These are phyloP conservation scores for Phytophthora foliorum DNA, from an alignment of 352 stramenopile genomes.

Conservation along the genomic window DNA sequence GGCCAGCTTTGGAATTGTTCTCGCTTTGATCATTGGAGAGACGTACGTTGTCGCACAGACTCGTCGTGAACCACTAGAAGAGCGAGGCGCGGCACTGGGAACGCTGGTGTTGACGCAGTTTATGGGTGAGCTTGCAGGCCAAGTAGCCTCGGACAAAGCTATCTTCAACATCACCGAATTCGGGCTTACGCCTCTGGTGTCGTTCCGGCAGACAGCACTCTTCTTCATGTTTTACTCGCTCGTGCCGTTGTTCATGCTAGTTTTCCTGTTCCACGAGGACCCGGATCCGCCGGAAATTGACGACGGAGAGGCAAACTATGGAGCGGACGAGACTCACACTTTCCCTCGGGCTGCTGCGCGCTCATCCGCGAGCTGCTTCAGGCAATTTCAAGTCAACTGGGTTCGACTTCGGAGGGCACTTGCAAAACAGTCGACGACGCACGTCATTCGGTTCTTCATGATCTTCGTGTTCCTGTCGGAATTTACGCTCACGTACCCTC, in stretches of 20 bases:
- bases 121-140: conserved; percentile 52
- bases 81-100: conserved; percentile 48
- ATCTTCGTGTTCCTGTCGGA: conserved; percentile 70
- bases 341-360: conserved; percentile 6
- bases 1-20: conserved; percentile 58
- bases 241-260: conserved; percentile 44
- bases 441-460: conserved; percentile 64
- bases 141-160: conserved; percentile 53
- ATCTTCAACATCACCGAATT: conserved; percentile 63
- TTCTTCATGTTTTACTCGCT: conserved; percentile 64
- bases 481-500: conserved; percentile 62
- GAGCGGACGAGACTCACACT: conserved; percentile 3
- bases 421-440: conserved; percentile 47
- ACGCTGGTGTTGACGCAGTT: conserved; percentile 67
- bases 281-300: conserved; percentile 38
- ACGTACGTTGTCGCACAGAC: conserved; percentile 70
- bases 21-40: conserved; percentile 59
- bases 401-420: conserved; percentile 41
- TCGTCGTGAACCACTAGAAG: conserved; percentile 48
- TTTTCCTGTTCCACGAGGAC: conserved; percentile 56
- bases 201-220: conserved; percentile 54
- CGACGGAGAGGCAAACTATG: conserved; percentile 25
- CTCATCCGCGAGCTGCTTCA: conserved; percentile 12
- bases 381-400: conserved; percentile 26
- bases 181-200: conserved; percentile 52